Base-by-base conservation (phyloP, 2,329 filamentous ascomycete species). In the Pleoardoris graminearum region DNA sequence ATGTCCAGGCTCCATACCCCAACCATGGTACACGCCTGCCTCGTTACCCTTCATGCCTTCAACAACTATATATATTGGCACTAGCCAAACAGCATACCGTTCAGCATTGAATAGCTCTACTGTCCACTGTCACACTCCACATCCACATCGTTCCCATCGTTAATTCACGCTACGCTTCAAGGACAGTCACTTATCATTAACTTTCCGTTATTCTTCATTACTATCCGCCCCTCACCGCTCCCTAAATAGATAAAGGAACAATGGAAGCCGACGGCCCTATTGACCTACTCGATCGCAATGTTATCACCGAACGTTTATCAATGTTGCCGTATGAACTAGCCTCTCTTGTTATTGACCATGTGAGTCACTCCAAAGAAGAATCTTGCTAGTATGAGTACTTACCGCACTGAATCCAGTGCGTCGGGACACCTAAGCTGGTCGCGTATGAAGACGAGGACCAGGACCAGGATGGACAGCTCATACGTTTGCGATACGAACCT, bases 381-480 rank as follows among this genome's bases (percentile, higher is more conserved):
- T 10, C 14, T 16, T 16, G 4, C 27, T n/a, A 23, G 11, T 16
- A 6, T 10, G 14, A 33, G 25, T 21, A n/a, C 25, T 46, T 1
- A 16, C 17, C 14, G 17, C 10, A 33, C 17, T 14, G 11, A 7
- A 10, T 8, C 14, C 12, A 43, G 25, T 48, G 38, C 17, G n/a
- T 53, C n/a, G 45, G 43, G n/a, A 38, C 33, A 3, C 51, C 38
- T 6, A 37, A 4, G n/a, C 16, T 49, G 27, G 35, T 16, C 25
- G 21, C 41, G 38, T 10, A 11, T 14, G 23, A 38, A 17, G 16
- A 22, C 10, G 19, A 37, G 12, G 8, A 22, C 1, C 25, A 19
- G 19, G 16, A 22, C 10, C 14, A 37, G 12, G 8, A 22, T 2
- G 17, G 19, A n/a, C 17, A 36, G 14, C 19, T 17, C 22, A 30